These are phyloP conservation scores for Flaveria linearis DNA, from an alignment of 129 eudicot species.

Conservation along the genomic window DNA sequence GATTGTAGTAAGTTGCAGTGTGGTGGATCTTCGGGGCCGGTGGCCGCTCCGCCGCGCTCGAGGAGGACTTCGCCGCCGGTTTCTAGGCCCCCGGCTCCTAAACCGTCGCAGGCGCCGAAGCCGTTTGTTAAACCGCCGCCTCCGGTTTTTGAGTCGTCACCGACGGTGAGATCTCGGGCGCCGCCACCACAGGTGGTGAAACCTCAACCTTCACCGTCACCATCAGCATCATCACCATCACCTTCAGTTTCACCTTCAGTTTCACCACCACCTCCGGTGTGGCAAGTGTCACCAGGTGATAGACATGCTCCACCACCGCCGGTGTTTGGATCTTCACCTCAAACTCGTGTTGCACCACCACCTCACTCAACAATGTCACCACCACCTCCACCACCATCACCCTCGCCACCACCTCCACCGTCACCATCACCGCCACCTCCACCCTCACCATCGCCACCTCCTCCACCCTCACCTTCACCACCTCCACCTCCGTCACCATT, in stretches of 20 bases:
- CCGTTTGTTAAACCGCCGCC: constrained; percentile 38
- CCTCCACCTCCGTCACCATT: constrained; percentile 31
- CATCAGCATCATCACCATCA: constrained; percentile 8
- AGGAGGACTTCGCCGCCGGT: constrained; percentile 24
- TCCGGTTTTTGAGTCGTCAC: constrained; percentile 48
- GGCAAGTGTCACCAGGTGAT: constrained; percentile 28
- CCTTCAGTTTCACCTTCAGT: too few species aligned
- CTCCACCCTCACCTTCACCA: constrained; percentile 41
- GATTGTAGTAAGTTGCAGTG: constrained; percentile 72
- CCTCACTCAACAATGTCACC: constrained; percentile 19
- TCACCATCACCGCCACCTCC: constrained; percentile 35
- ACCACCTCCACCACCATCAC: constrained; percentile 24
- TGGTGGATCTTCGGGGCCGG: constrained; percentile 26
- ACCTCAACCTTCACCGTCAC: constrained; percentile 18
- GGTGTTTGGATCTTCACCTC: constrained; percentile 28
- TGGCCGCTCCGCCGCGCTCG: constrained; percentile 28
- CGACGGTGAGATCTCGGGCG: constrained; percentile 46
- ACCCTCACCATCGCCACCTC: not conserved
- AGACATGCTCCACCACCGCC: constrained; percentile 49
- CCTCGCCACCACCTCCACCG: constrained; percentile 30
- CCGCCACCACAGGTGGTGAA: constrained; percentile 50
- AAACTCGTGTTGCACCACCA: constrained; percentile 28
- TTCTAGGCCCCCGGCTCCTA: constrained; percentile 39
- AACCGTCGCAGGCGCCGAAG: constrained; percentile 29
- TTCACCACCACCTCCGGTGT: constrained; percentile 21